A percentile compares a stretch with the other conserved stretches of the same genome.
Conservation (phyloP, 257 asterid genomes). For the Dorcoceras hygrometricum region DNA sequence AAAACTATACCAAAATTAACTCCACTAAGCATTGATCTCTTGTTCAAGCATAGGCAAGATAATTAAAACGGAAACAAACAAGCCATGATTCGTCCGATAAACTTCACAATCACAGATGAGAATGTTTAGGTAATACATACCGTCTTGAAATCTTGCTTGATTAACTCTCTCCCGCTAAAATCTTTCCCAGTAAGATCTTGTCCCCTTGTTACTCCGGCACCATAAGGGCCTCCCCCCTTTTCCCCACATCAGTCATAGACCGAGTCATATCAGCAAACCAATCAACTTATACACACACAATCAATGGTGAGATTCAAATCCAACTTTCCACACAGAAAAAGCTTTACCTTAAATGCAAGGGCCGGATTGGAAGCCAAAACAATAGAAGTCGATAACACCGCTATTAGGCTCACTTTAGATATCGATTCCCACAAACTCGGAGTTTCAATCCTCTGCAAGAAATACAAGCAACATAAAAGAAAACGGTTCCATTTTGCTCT, state of each 20-base stretch:
- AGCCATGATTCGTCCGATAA: background rate
- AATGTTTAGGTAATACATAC: slow-evolving; percentile 28
- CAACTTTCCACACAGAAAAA: background rate
- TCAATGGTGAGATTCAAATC: background rate
- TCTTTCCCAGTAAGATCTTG: slow-evolving; percentile 88
- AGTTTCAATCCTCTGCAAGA: slow-evolving; percentile 32
- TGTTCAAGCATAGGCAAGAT: background rate
- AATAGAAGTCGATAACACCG: slow-evolving; percentile 69
- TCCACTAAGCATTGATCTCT: slow-evolving; percentile 7
- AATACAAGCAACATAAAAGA: background rate
- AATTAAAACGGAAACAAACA: slow-evolving; percentile 4
- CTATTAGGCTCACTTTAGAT: slow-evolving; percentile 57
- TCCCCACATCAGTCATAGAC: slow-evolving; percentile 15
- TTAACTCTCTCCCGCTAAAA: slow-evolving; percentile 80
- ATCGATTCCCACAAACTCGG: slow-evolving; percentile 43
- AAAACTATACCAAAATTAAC: slow-evolving; percentile 16
- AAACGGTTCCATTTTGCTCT: background rate
- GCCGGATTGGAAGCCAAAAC: slow-evolving; percentile 79
- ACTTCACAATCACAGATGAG: background rate
- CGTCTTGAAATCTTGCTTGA: slow-evolving; percentile 95
- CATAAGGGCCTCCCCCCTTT: slow-evolving; percentile 98
- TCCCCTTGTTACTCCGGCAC: slow-evolving; percentile 92
- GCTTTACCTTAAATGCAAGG: slow-evolving; percentile 76
- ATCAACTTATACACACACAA: slow-evolving; percentile 1
- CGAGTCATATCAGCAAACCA: slow-evolving; percentile 17